Evolutionary conservation across 2,329 filamentous ascomycete genomes (phyloP).

Genomic region (Cylindrodendrum hubeiense): DNA sequence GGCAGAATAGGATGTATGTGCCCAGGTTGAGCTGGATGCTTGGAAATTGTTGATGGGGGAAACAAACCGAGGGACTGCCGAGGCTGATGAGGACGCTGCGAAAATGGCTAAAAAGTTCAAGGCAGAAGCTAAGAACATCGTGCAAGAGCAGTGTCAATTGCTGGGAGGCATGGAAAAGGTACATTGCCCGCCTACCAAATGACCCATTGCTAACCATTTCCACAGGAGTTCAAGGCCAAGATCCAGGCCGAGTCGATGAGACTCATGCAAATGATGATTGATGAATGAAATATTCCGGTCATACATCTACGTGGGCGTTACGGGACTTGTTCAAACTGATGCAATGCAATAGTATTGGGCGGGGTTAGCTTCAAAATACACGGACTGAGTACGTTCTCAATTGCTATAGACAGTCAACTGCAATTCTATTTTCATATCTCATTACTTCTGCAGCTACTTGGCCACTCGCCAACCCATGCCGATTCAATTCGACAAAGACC

Average conservation of each 20-base stretch:
- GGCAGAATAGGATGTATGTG: conserved; percentile 44
- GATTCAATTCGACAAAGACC: conserved; percentile 20
- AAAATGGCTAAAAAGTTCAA: conserved; percentile 24
- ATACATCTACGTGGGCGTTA: not conserved
- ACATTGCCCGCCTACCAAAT: not conserved
- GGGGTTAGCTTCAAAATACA: not conserved
- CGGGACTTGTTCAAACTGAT: not conserved
- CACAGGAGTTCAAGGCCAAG: conserved; percentile 45
- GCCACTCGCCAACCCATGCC: conserved; percentile 3
- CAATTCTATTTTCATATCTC: conserved; percentile 38
- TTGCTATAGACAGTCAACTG: conserved; percentile 28
- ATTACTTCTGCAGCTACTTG: conserved; percentile 33
- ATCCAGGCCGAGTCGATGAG: conserved; percentile 42
- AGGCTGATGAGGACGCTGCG: not conserved
- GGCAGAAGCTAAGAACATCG: conserved; percentile 40
- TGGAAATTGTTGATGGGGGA: conserved; percentile 31
- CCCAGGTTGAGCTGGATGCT: conserved; percentile 31
- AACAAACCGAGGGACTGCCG: not conserved
- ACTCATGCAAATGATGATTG: conserved; percentile 45
- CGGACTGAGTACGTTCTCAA: not conserved
- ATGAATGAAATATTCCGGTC: conserved; percentile 9
- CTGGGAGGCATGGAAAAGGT: conserved; percentile 48
- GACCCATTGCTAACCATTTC: not conserved
- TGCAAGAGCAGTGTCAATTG: conserved; percentile 30
- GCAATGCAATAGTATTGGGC: not conserved